Conservation (phyloP, 164 flowering plant genomes). For the Vitis cinerea region DNA sequence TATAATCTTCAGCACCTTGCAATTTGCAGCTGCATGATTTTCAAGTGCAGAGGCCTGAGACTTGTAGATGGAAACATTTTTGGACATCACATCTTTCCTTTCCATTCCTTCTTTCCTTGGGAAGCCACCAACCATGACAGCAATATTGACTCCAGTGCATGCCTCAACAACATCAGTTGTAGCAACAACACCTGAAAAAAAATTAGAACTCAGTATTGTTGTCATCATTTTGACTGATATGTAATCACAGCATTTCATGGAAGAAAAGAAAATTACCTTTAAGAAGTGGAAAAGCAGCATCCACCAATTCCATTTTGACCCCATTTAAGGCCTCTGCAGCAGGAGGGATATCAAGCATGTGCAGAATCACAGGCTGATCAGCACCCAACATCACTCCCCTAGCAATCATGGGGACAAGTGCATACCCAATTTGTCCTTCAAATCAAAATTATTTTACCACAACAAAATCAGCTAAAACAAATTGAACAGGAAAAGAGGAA, state of each 20-base stretch:
- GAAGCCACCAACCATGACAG: constrained; percentile 99
- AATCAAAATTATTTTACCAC: neutral
- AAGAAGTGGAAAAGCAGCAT: constrained; percentile 97
- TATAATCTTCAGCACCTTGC: constrained; percentile 61
- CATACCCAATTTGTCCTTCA: constrained; percentile 97
- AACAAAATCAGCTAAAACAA: neutral
- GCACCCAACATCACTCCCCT: constrained; percentile 93
- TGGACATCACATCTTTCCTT: constrained; percentile 97
- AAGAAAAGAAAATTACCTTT: constrained; percentile 46
- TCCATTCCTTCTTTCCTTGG: constrained; percentile 99
- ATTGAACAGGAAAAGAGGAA: neutral
- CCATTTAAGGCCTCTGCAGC: constrained; percentile 98
- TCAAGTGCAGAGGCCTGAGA: constrained; percentile 95
- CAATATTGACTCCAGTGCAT: constrained; percentile 91
- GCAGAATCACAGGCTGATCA: constrained; percentile 92
- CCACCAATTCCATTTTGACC: constrained; percentile 92
- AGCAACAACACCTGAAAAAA: constrained; percentile 84
- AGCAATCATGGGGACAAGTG: constrained; percentile 99
- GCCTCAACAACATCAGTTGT: constrained; percentile 97
- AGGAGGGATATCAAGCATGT: constrained; percentile 93
- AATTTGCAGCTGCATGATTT: constrained; percentile 91
- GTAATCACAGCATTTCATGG: neutral
- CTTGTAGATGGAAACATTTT: constrained; percentile 96
- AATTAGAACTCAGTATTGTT: neutral
- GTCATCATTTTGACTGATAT: neutral